These are phyloP conservation scores for Cercophora newfieldiana DNA, from an alignment of 495 filamentous ascomycete genomes.

Conservation along the genomic window DNA sequence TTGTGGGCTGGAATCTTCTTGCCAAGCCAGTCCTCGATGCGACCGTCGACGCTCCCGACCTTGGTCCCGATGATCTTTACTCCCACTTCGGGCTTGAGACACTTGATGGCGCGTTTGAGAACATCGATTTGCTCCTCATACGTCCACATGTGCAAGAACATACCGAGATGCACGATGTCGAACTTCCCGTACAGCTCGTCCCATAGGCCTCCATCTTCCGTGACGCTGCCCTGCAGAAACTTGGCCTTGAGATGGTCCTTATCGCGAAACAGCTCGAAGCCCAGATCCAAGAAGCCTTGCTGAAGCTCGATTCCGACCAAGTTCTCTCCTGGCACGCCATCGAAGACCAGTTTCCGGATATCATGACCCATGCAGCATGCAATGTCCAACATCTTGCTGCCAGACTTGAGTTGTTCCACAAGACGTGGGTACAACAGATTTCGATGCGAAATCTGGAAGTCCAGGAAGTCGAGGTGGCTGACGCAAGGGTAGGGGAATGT, in stretches of 20 bases:
- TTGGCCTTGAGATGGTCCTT: conserved; percentile 25
- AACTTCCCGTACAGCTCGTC: conserved; percentile 26
- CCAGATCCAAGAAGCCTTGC: conserved; percentile 52
- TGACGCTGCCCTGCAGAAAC: conserved; percentile 38
- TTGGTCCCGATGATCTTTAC: conserved; percentile 15
- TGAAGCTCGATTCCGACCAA: conserved; percentile 52
- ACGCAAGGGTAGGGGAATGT: conserved; percentile 53
- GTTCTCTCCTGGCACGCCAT: conserved; percentile 44
- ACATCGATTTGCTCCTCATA: conserved; percentile 39
- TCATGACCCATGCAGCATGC: conserved; percentile 56
- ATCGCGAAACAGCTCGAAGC: conserved; percentile 45
- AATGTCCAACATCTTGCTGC: conserved; percentile 46
- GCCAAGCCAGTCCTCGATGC: not conserved
- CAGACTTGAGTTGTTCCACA: conserved; percentile 40
- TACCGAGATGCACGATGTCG: conserved; percentile 43
- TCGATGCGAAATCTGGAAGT: conserved; percentile 34
- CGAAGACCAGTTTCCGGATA: conserved; percentile 48
- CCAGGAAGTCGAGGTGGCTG: conserved; percentile 41
- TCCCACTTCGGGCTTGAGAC: conserved; percentile 43
- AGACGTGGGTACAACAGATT: conserved; percentile 39
- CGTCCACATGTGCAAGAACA: conserved; percentile 48
- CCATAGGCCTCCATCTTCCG: conserved; percentile 19
- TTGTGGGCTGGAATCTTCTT: conserved; percentile 41
- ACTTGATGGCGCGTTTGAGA: conserved; percentile 27
- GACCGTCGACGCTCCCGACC: conserved; percentile 1